Base-by-base conservation (phyloP, 169 alveolate species). In the Eimeria necatrix region DNA sequence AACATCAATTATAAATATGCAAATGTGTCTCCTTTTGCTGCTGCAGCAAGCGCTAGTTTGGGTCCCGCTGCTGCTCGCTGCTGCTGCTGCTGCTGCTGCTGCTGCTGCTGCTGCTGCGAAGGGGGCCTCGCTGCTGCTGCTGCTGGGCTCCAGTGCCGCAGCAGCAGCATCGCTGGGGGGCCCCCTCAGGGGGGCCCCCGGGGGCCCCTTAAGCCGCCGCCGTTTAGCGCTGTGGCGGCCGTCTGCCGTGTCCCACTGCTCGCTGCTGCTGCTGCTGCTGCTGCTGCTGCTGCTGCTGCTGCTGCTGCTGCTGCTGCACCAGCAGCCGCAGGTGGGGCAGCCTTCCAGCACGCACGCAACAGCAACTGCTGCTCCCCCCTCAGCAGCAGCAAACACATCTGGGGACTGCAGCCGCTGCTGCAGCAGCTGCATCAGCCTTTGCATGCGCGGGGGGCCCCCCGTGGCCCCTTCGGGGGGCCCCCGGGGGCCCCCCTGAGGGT, bases 251-350 rank as follows among this genome's bases (percentile, higher is more conserved):
- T 32, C 22, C 81, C 81, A n/a, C 4, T 49, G 24, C 56, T 74
- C 85, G 20, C 14, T 56, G 51, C 81, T 6, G 24, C 73, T 61
- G 73, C 73, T 61, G 73, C 73, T 4, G 73, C 73, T 61, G 73
- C 73, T 61, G 18, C 73, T 61, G 73, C 73, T 61, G 3, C 78
- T 68, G 78, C 78, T 68, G 78, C 78, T 68, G 78, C 46, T 68
- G 85, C 85, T 74, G 85, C 85, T 74, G 85, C 52, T 74, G 85
- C 85, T 74, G 85, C 85, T 74, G 85, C 85, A 74, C 85, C 85
- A 74, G 85, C 85, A 74, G 85, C 85, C 85, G 22, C 85, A 74
- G 56, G 56, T 2, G 7, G 85, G 6, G 59, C 85, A 74, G 56
- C 85, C 85, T 26, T 74, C 26, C 85, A 74, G 85, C 85, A 46